These are phyloP conservation scores for Pseudogymnoascus sp. DNA, from an alignment of 2,329 filamentous ascomycete genomes.

Conservation along the genomic window DNA sequence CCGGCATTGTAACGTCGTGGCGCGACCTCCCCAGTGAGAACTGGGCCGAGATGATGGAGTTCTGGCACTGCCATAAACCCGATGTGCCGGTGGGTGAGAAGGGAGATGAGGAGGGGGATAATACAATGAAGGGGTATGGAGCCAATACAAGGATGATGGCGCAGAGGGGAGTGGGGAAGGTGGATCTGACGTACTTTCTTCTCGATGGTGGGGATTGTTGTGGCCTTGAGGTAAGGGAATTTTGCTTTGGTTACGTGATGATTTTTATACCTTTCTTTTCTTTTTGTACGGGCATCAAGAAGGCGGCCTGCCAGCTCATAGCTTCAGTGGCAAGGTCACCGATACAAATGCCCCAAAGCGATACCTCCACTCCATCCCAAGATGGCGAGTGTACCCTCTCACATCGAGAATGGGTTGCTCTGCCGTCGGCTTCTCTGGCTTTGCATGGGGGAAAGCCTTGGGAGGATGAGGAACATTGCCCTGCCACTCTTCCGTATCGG, in stretches of 20 bases:
- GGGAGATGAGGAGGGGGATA: constrained; percentile 22
- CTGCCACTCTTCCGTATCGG: constrained; percentile 14
- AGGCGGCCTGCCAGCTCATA: constrained; percentile 48
- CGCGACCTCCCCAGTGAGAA: constrained; percentile 93
- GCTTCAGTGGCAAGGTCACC: constrained; percentile 49
- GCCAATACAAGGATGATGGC: constrained; percentile 67
- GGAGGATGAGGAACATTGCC: constrained; percentile 42
- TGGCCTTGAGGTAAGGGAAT: constrained; percentile 32
- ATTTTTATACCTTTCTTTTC: constrained; percentile 12
- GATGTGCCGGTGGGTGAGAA: constrained; percentile 39
- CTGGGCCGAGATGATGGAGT: constrained; percentile 99
- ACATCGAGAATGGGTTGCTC: constrained; percentile 35
- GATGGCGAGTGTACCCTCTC: constrained; percentile 31
- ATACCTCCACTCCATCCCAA: constrained; percentile 27
- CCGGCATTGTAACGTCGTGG: constrained; percentile 50
- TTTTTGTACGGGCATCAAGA: constrained; percentile 45
- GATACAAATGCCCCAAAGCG: constrained; percentile 62
- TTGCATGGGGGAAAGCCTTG: constrained; percentile 36
- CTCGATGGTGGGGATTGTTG: constrained; percentile 59
- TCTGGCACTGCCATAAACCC: constrained; percentile 99
- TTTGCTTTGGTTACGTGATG: not conserved
- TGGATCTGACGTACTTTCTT: constrained; percentile 73
- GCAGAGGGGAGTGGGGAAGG: constrained; percentile 59
- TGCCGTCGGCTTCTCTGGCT: constrained; percentile 16
- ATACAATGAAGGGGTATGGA: constrained; percentile 68